Conservation (phyloP, 176 grass and related monocot species). For the Aegilops speltoides region DNA sequence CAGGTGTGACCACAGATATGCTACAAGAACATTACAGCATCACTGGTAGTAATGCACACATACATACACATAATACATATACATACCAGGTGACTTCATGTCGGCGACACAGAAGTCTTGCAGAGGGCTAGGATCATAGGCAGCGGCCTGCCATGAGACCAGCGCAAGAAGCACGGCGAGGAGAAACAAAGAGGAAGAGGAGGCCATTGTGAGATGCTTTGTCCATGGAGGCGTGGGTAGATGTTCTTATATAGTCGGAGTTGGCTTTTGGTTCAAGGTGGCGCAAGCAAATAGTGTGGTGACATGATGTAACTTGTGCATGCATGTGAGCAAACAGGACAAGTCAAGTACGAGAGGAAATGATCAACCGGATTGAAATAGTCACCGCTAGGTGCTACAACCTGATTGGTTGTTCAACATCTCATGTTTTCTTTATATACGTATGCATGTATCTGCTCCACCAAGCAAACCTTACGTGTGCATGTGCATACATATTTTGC, state of each 20-base stretch:
- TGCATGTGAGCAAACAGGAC: neutral
- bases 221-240: neutral
- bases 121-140: neutral
- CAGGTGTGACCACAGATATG: neutral
- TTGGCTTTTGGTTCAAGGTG: neutral
- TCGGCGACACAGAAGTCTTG: neutral
- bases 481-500: neutral
- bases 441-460: neutral
- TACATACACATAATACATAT: neutral
- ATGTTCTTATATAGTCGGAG: neutral
- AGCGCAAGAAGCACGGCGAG: neutral
- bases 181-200: neutral
- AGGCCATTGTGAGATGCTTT: constrained; percentile 14
- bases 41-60: neutral
- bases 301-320: neutral
- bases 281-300: neutral
- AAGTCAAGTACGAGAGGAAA: neutral
- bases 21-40: neutral
- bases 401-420: constrained; percentile 6
- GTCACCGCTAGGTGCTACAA: neutral
- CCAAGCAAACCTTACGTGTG: constrained; percentile 1
- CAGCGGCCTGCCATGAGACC: neutral
- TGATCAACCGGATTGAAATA: neutral
- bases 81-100: neutral
- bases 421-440: neutral